These are phyloP conservation scores for Leishmania guyanensis DNA, from an alignment of 208 protist species.

Conservation along the genomic window DNA sequence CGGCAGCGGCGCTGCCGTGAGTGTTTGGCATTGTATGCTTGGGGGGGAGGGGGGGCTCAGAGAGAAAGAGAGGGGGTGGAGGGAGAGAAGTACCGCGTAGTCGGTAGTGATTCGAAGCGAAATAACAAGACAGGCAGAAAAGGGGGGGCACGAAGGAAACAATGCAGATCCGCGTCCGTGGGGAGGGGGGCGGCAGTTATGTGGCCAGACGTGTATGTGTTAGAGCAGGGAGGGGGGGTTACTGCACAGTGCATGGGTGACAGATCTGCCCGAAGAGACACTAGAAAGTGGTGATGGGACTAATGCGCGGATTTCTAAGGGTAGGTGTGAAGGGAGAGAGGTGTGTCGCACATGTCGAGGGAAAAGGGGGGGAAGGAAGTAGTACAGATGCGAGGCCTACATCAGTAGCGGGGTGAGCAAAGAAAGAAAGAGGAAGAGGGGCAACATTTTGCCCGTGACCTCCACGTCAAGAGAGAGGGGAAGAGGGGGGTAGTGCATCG, in stretches of 20 bases:
- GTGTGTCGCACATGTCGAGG: background rate
- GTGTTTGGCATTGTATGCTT: background rate
- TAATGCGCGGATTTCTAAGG: background rate
- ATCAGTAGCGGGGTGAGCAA: background rate
- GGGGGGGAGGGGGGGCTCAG: background rate
- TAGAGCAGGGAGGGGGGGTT: background rate
- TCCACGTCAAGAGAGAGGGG: background rate
- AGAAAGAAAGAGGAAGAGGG: too few relatives aligned
- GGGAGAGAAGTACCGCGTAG: background rate
- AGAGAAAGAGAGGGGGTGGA: background rate
- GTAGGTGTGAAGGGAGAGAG: background rate
- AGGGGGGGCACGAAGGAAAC: background rate
- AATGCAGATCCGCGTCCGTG: background rate
- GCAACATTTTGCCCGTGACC: background rate
- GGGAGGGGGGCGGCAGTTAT: background rate
- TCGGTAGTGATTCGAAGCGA: background rate
- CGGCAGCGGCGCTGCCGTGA: background rate
- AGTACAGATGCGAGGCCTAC: background rate
- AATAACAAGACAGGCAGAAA: too few relatives aligned
- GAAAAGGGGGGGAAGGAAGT: background rate
- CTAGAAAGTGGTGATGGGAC: background rate
- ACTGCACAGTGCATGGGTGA: background rate
- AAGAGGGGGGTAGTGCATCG: background rate
- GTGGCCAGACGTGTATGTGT: background rate
- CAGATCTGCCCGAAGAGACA: background rate